Evolutionary conservation across 1,284 basidiomycete genomes (phyloP), one percentile per base, ranked within the genome.

Genomic region (Polyporus tsugae): DNA sequence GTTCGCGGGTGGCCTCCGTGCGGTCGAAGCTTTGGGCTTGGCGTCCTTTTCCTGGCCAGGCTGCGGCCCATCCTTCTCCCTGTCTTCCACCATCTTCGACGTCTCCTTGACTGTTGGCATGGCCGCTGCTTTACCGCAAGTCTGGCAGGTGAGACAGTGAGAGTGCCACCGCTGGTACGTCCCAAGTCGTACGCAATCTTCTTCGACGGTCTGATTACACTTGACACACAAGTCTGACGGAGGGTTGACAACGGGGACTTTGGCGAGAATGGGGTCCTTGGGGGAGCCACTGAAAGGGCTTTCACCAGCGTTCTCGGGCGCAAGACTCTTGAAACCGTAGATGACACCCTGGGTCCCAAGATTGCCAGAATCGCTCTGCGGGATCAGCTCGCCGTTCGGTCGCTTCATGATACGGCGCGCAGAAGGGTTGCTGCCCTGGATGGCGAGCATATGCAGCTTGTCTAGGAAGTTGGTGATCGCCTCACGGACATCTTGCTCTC

Each of bases 161-260:
- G 95, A 94, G 81, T 99, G 98, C 98, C 98, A 99, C 62, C 98
- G 88, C 77, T 96, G 91, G 81, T 96, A 97, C 39, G 96, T 96
- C 44, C 96, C 97, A 38, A 97, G 83, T 66, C 97, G 87, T 52
- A 95, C 91, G 77, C 98, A 99, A 76, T 99, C 97, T 79, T 99
- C 98, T 80, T 99, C 98, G 29, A 99, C 95, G 0, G 97, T 97
- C 71, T 91, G 85, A 52, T 88, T 88, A 79, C 98, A 99, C 73
- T 89, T 91, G 60, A 95, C 89, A 78, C 98, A 99, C 44, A 97
- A 87, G 82, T 99, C 98, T 36, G 91, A 92, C 9, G 93, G 93
- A 22, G 91, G 91, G 72, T 88, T 89, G 66, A 82, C 88, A 35
- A 88, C 85, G 17, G 85, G 83, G 49, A 87, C 79, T 72, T 86